Percentiles rank a stretch among this genome's conserved stretches.
These are phyloP conservation scores for Colletotrichum eleusines DNA, from an alignment of 2,329 filamentous ascomycete genomes.

Conservation along the genomic window DNA sequence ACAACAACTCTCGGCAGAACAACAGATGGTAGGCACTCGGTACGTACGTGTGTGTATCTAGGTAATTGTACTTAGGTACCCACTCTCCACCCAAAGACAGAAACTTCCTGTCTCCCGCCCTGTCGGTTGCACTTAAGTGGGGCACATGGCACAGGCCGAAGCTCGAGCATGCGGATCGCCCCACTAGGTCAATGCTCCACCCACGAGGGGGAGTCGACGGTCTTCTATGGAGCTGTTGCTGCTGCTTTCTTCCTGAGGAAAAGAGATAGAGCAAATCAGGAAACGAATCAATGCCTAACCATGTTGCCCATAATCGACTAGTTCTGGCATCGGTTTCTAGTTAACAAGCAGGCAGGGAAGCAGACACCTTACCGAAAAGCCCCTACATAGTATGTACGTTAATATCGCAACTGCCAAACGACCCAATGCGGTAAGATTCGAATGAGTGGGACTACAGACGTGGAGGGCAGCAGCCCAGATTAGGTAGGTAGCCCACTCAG, in stretches of 20 bases:
- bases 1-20: background rate
- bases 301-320: no score
- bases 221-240: background rate
- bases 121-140: slow-evolving; percentile 29
- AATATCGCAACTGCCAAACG: background rate
- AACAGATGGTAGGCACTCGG: background rate
- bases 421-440: slow-evolving; percentile 17
- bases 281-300: fast-evolving
- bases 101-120: slow-evolving; percentile 18
- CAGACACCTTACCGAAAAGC: no score
- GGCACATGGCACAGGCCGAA: slow-evolving; percentile 2
- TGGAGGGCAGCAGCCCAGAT: background rate
- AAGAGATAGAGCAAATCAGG: background rate
- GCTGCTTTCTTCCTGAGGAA: background rate
- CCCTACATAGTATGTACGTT: background rate
- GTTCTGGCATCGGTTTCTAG: no score
- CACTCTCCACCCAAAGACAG: no score
- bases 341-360: no score
- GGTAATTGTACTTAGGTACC: no score
- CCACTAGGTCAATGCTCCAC: slow-evolving; percentile 25
- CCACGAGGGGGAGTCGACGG: background rate
- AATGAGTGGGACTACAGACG: slow-evolving; percentile 5
- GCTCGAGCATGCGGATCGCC: slow-evolving; percentile 21
- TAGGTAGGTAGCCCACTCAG: background rate
- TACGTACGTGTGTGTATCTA: no score